A percentile compares a stretch with the other conserved stretches of the same genome.
phyloP scores from a whole-genome alignment of 495 filamentous ascomycete species.

The Geopyxis carbonaria region DNA sequence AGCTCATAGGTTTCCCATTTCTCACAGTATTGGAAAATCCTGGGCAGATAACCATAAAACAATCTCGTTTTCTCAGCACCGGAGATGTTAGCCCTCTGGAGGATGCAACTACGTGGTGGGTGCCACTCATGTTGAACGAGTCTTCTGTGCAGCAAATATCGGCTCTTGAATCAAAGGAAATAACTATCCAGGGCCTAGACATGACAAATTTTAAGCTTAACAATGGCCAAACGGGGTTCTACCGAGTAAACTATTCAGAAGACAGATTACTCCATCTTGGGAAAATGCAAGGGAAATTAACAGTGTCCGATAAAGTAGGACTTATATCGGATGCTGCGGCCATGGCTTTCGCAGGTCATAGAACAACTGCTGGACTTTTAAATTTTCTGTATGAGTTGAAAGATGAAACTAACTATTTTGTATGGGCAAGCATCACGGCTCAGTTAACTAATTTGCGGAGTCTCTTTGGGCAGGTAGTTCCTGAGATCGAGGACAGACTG shows the following conservation, averaged over 20 bases:
- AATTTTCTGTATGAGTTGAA: slow-evolving; percentile 65
- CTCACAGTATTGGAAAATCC: slow-evolving; percentile 69
- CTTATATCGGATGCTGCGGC: slow-evolving; percentile 83
- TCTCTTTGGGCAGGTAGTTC: slow-evolving; percentile 42
- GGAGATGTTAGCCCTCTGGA: slow-evolving; percentile 74
- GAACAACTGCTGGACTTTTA: slow-evolving; percentile 60
- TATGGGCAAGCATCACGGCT: slow-evolving; percentile 69
- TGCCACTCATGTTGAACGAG: slow-evolving; percentile 64
- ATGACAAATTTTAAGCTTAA: slow-evolving; percentile 87
- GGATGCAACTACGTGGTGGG: slow-evolving; percentile 88
- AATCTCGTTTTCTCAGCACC: slow-evolving; percentile 74
- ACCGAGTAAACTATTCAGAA: slow-evolving; percentile 79
- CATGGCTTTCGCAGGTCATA: slow-evolving; percentile 70
- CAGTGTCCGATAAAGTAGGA: slow-evolving; percentile 76
- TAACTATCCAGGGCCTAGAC: slow-evolving; percentile 54
- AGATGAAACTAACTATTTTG: slow-evolving; percentile 65
- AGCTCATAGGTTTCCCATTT: slow-evolving; percentile 83
- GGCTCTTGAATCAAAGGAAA: slow-evolving; percentile 58
- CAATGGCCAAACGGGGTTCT: slow-evolving; percentile 73
- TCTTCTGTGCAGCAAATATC: slow-evolving; percentile 29
- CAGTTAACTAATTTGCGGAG: slow-evolving; percentile 48
- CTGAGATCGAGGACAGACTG: slow-evolving; percentile 41
- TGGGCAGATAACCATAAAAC: slow-evolving; percentile 61
- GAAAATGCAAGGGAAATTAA: slow-evolving; percentile 50
- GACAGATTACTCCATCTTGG: slow-evolving; percentile 62